Conservation (phyloP, 805 yeast species). For the Teunomyces barrocoloradensis region DNA sequence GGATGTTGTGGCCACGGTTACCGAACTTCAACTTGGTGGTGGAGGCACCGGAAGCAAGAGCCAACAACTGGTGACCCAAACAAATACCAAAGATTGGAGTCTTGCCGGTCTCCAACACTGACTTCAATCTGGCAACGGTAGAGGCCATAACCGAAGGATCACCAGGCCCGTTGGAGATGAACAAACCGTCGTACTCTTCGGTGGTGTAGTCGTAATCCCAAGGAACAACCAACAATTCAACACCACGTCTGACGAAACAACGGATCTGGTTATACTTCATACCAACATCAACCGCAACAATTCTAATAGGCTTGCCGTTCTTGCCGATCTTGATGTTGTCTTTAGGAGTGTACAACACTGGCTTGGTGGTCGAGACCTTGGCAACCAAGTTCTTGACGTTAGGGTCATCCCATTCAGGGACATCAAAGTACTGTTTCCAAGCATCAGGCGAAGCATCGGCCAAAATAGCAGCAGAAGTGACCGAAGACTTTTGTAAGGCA, state of each 20-base stretch:
- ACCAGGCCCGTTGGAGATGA: conserved; percentile 98
- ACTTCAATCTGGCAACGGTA: conserved; percentile 58
- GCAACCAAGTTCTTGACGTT: conserved; percentile 90
- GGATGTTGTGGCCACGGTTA: conserved; percentile 99
- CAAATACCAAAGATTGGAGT: conserved; percentile 97
- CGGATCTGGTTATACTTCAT: conserved; percentile 97
- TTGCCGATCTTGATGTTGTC: conserved; percentile 50
- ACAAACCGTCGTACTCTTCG: conserved; percentile 91
- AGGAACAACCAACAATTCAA: conserved; percentile 92
- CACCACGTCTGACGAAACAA: conserved; percentile 94
- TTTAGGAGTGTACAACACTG: conserved; percentile 74
- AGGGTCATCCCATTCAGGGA: conserved; percentile 93
- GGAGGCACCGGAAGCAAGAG: conserved; percentile 92
- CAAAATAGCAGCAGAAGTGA: conserved; percentile 31
- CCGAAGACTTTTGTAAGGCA: conserved; percentile 50
- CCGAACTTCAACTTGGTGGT: conserved; percentile 93
- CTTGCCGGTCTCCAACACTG: conserved; percentile 59
- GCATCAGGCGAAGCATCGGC: conserved; percentile 24
- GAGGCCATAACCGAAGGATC: conserved; percentile 86
- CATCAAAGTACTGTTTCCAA: conserved; percentile 64
- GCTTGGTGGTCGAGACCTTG: conserved; percentile 75
- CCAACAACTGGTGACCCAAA: conserved; percentile 95
- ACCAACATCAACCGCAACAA: conserved; percentile 94
- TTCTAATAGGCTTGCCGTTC: conserved; percentile 76
- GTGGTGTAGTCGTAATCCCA: conserved; percentile 83